These are phyloP conservation scores for Colletotrichum musae DNA, from an alignment of 2,329 filamentous ascomycete genomes.

Conservation along the genomic window DNA sequence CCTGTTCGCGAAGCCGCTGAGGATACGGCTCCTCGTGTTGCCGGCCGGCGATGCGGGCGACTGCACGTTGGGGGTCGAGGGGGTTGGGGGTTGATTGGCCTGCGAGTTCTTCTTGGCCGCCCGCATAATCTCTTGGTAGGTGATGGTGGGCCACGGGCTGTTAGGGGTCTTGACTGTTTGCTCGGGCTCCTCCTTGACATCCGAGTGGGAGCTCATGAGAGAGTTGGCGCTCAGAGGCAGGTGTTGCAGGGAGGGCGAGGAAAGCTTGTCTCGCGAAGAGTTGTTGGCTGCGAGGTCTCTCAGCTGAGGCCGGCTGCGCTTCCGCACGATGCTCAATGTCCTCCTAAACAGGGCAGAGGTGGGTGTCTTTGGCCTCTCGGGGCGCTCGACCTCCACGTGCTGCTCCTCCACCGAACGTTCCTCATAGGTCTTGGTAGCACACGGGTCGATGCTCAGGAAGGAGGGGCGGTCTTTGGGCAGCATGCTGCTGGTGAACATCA, in stretches of 20 bases:
- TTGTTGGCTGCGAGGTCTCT: slow-evolving; percentile 51
- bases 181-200: slow-evolving; percentile 48
- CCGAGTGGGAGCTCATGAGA: slow-evolving; percentile 51
- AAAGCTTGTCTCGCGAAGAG: slow-evolving; percentile 53
- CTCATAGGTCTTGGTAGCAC: slow-evolving; percentile 56
- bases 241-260: slow-evolving; percentile 41
- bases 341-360: slow-evolving; percentile 64
- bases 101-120: slow-evolving; percentile 59
- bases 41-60: slow-evolving; percentile 44
- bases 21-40: slow-evolving; percentile 50
- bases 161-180: slow-evolving; percentile 44
- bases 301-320: slow-evolving; percentile 67
- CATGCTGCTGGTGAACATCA: slow-evolving; percentile 50
- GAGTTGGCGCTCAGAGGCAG: slow-evolving; percentile 51
- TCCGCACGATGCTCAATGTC: slow-evolving; percentile 68
- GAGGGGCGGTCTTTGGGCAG: slow-evolving; percentile 56
- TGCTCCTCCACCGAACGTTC: slow-evolving; percentile 47
- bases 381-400: slow-evolving; percentile 48
- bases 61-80: slow-evolving; percentile 47
- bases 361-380: slow-evolving; percentile 60
- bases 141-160: slow-evolving; percentile 52
- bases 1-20: slow-evolving; percentile 53
- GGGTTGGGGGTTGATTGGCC: slow-evolving; percentile 41
- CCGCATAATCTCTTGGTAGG: slow-evolving; percentile 64
- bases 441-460: slow-evolving; percentile 70